phyloP scores from a whole-genome alignment of 208 protist species.

The Angomonas ambiguus region DNA sequence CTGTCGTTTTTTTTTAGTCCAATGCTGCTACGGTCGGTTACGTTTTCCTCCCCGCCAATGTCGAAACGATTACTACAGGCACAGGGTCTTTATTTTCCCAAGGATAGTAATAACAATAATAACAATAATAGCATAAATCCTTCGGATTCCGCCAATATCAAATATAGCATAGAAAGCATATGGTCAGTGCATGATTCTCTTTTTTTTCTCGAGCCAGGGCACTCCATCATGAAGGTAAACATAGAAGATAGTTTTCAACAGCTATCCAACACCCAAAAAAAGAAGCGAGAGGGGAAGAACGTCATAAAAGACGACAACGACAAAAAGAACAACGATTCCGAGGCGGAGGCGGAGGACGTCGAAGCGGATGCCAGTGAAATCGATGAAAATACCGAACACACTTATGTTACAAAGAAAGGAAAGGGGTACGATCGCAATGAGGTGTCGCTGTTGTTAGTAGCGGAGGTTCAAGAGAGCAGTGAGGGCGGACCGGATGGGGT shows the following conservation, averaged over 20 bases:
- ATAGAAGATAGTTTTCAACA: conserved; percentile 19
- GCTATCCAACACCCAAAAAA: conserved; percentile 18
- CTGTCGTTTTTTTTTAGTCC: conserved; percentile 27
- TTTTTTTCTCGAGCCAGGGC: conserved; percentile 37
- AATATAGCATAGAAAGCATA: conserved; percentile 24
- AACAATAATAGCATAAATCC: neutral
- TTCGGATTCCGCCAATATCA: neutral
- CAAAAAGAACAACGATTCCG: neutral
- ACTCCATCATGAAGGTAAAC: conserved; percentile 23
- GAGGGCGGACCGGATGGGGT: neutral
- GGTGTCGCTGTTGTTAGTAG: neutral
- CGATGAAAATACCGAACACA: conserved; percentile 16
- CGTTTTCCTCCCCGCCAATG: conserved; percentile 38
- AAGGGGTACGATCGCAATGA: neutral
- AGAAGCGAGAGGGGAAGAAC: conserved; percentile 8
- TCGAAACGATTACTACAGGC: conserved; percentile 27
- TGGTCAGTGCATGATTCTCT: conserved; percentile 43
- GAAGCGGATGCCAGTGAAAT: neutral
- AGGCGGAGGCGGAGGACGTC: neutral
- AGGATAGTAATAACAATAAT: neutral
- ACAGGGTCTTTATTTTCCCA: conserved; percentile 18
- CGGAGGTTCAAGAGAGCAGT: conserved; percentile 1
- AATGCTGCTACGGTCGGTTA: conserved; percentile 31
- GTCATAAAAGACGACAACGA: conserved; percentile 1
- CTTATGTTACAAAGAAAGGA: conserved; percentile 11